phyloP scores from a whole-genome alignment of 2,329 filamentous ascomycete species.

The Pestalotiopsis sp. region DNA sequence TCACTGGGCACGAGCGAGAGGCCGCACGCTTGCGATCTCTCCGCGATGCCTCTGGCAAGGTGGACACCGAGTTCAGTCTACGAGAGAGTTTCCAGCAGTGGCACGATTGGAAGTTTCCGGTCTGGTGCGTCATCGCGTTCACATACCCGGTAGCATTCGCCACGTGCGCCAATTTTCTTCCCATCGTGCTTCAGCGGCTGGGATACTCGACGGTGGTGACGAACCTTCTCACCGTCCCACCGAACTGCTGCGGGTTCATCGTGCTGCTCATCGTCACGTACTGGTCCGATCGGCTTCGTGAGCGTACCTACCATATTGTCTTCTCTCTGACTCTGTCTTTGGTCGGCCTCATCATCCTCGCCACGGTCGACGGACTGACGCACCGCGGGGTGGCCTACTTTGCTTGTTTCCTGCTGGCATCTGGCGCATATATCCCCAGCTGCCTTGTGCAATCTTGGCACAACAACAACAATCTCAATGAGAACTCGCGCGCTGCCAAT shows the following conservation, averaged over 20 bases:
- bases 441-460: slow-evolving; percentile 53
- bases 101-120: slow-evolving; percentile 37
- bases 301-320: slow-evolving; percentile 49
- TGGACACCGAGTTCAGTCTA: slow-evolving; percentile 39
- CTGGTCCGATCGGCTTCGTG: slow-evolving; percentile 45
- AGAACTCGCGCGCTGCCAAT: slow-evolving; percentile 50
- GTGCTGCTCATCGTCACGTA: slow-evolving; percentile 46
- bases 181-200: slow-evolving; percentile 46
- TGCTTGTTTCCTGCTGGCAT: slow-evolving; percentile 49
- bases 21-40: slow-evolving; percentile 46
- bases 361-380: slow-evolving; percentile 41
- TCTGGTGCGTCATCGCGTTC: slow-evolving; percentile 48
- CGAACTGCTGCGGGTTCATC: slow-evolving; percentile 49
- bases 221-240: slow-evolving; percentile 51
- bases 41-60: slow-evolving; percentile 44
- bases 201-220: slow-evolving; percentile 47
- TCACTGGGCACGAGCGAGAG: slow-evolving; percentile 45
- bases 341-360: slow-evolving; percentile 45
- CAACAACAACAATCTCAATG: slow-evolving; percentile 55
- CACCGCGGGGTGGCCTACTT: slow-evolving; percentile 51
- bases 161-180: slow-evolving; percentile 45
- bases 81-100: slow-evolving; percentile 44
- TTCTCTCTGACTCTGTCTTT: slow-evolving; percentile 37
- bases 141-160: slow-evolving; percentile 51
- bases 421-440: slow-evolving; percentile 47